Conservation (phyloP, 768 basidiomycete genomes). For the Galerina sulciceps region DNA sequence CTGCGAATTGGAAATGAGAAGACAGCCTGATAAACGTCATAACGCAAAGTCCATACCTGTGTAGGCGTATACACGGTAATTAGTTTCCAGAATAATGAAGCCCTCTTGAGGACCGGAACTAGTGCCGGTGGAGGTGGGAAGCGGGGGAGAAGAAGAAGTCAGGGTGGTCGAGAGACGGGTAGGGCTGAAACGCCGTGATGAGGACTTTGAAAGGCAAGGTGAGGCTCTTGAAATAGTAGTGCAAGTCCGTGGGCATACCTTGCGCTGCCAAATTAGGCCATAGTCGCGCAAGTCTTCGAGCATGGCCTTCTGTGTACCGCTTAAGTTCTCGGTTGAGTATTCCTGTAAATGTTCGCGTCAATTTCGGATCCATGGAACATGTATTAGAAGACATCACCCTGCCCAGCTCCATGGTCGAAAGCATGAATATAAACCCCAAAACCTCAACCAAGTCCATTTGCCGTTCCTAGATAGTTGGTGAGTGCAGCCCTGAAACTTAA, state of each 20-base stretch:
- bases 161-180: conserved; percentile 94
- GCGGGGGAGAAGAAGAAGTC: conserved; percentile 85
- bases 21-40: conserved; percentile 21
- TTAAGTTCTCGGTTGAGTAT: conserved; percentile 84
- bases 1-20: conserved; percentile 43
- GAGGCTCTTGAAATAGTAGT: conserved; percentile 25
- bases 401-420: conserved; percentile 95
- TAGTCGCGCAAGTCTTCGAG: conserved; percentile 93
- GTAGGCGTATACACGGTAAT: conserved; percentile 98
- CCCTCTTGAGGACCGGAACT: conserved; percentile 72
- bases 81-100: conserved; percentile 96
- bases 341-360: conserved; percentile 54
- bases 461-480: conserved; percentile 58
- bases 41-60: conserved; percentile 63
- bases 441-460: conserved; percentile 94
- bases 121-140: conserved; percentile 66
- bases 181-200: conserved; percentile 86
- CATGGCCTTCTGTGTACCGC: conserved; percentile 82
- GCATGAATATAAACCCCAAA: conserved; percentile 93
- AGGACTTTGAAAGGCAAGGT: conserved; percentile 48
- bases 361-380: conserved; percentile 11
- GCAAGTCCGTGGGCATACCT: conserved; percentile 46
- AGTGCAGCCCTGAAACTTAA: conserved; percentile 20
- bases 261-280: conserved; percentile 89
- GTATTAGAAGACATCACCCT: conserved; percentile 52